Evolutionary conservation across 371 early-diverging fungal genomes (phyloP).

Genomic region (Mucor indicus): DNA sequence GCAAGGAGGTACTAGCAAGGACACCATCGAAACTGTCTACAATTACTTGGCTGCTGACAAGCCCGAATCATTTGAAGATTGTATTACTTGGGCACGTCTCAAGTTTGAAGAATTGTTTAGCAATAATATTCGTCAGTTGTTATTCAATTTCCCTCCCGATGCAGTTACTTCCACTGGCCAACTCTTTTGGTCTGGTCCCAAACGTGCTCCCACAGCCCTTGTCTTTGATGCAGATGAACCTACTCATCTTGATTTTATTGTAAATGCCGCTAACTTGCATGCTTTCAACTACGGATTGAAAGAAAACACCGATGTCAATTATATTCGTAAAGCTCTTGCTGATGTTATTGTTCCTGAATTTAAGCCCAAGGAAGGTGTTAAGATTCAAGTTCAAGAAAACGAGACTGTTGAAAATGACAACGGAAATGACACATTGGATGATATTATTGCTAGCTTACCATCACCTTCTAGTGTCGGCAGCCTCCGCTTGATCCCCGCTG

Average conservation of each 20-base stretch:
- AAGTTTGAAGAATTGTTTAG: constrained; percentile 92
- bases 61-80: constrained; percentile 86
- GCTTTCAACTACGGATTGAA: constrained; percentile 94
- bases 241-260: constrained; percentile 91
- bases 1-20: constrained; percentile 81
- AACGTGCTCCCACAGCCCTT: constrained; percentile 92
- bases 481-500: constrained; percentile 78
- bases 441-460: constrained; percentile 68
- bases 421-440: constrained; percentile 64
- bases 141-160: constrained; percentile 96
- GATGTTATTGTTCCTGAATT: constrained; percentile 84
- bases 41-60: constrained; percentile 74
- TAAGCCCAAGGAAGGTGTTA: constrained; percentile 89
- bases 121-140: constrained; percentile 90
- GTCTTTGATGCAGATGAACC: constrained; percentile 75
- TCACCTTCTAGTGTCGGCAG: constrained; percentile 70
- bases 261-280: constrained; percentile 91
- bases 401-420: constrained; percentile 52
- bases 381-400: constrained; percentile 94
- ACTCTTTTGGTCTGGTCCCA: constrained; percentile 99
- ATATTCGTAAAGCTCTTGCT: constrained; percentile 64
- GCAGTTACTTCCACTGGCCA: constrained; percentile 91
- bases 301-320: constrained; percentile 67
- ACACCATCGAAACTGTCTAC: constrained; percentile 68
- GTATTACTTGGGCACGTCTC: constrained; percentile 89